Base-by-base conservation (phyloP, 177 flowering plant genomes). In the Telopea speciosissima region DNA sequence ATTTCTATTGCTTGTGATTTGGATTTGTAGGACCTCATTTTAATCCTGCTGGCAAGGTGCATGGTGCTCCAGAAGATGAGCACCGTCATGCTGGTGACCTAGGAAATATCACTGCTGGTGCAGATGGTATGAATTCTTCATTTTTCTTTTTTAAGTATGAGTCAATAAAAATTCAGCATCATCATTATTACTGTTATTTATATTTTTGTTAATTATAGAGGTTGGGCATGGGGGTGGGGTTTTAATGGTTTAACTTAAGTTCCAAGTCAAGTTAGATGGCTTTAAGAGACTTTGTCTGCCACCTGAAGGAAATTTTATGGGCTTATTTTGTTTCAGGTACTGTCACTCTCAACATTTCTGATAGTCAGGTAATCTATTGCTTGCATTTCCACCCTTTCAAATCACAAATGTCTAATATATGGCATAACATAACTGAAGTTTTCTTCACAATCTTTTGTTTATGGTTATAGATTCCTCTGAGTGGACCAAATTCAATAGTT, bases 81-180 rank as follows among this genome's bases (percentile, higher is more conserved):
- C 72, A 19, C 59, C 97, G 97, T 62, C 99, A 92, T 86, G 99
- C 90, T 70, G 99, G 99, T 85, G 99, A 95, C 78, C 86, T 95
- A 63, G 99, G 99, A 58, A 95, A 95, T 75, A 68, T 95, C 69
- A 83, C 78, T 28, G 97, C 72, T 75, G 89, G 88, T 12, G 91
- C 82, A 45, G 96, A 95, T 86, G 97, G 99, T 90, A 86, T 58
- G 56, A 1, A 21, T 31, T 65, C 40, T 40, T 33, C 28, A 61
- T 16, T 68, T 71, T 40, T 10, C 44, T 16, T 11, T 58, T 28
- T n/a, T 58, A 49, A 49, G 54, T 49, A 16, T 49, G 40, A 13
- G 13, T 11, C 54, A 49, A 49, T 11, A 12, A 49, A 49, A 49
- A 49, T 44, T 44, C 49, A 44, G 14, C 49, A 13, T 44, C 14